A percentile compares a stretch with the other conserved stretches of the same genome.
Evolutionary conservation across 1,139 yeast genomes (phyloP).

Genomic region (Nakaseomyces delphensis): DNA sequence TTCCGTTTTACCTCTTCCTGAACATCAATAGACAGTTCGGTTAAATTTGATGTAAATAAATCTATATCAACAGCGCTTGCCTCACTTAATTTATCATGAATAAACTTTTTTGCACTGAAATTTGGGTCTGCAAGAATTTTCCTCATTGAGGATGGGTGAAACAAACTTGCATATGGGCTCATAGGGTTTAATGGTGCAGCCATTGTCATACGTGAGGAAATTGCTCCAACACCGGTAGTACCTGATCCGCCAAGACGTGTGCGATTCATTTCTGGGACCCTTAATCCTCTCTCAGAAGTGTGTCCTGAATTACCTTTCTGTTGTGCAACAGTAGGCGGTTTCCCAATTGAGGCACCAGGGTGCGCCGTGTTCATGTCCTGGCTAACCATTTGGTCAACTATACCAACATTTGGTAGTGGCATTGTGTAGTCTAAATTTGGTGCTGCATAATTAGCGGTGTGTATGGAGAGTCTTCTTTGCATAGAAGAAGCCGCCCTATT

Average conservation of each 20-base stretch:
- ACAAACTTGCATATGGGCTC: not conserved
- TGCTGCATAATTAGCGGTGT: slow-evolving; percentile 28
- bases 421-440: slow-evolving; percentile 26
- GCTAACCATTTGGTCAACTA: not conserved
- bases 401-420: slow-evolving; percentile 21
- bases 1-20: slow-evolving; percentile 57
- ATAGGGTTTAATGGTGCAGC: not conserved
- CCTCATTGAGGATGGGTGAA: slow-evolving; percentile 14
- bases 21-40: slow-evolving; percentile 45
- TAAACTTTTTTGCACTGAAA: slow-evolving; percentile 45
- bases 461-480: slow-evolving; percentile 36
- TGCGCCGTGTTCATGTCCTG: not conserved
- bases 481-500: slow-evolving; percentile 36
- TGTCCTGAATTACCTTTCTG: not conserved
- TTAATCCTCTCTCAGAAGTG: not conserved
- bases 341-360: not conserved
- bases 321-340: not conserved
- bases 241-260: not conserved
- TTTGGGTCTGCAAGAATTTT: slow-evolving; percentile 30
- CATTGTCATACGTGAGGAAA: slow-evolving; percentile 5
- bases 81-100: slow-evolving; percentile 46
- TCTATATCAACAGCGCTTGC: slow-evolving; percentile 72
- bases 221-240: not conserved
- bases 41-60: slow-evolving; percentile 53
- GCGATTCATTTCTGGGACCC: slow-evolving; percentile 1